Conservation (phyloP, 495 filamentous ascomycete species). For the Talaromyces proteolyticus region DNA sequence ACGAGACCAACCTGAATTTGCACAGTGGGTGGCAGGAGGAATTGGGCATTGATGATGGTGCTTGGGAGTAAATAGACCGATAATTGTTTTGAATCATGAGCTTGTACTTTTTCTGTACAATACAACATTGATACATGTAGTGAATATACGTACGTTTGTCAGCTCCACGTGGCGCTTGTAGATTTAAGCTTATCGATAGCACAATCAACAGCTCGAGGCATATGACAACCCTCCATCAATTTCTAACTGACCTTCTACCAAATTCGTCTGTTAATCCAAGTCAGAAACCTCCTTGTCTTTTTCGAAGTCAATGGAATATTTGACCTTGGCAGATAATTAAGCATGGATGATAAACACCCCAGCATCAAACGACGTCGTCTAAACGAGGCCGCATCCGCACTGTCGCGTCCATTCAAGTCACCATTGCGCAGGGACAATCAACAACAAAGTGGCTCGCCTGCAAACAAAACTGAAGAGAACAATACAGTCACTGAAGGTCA, state of each 20-base stretch:
- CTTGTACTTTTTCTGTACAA: background rate
- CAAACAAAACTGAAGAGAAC: no score
- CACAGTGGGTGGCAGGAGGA: conserved; percentile 69
- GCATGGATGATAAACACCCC: background rate
- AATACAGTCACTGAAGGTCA: no score
- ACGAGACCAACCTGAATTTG: conserved; percentile 65
- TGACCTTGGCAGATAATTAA: no score
- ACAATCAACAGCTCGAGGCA: no score
- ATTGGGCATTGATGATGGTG: conserved; percentile 56
- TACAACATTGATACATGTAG: background rate
- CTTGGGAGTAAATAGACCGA: conserved; percentile 10
- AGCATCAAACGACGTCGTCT: conserved; percentile 52
- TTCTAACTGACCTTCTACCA: background rate
- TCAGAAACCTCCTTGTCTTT: no score
- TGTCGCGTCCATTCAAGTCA: conserved; percentile 65
- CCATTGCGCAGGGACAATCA: conserved; percentile 41
- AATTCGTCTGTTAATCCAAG: no score
- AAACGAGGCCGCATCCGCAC: conserved; percentile 37
- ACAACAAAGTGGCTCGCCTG: no score
- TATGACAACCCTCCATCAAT: no score
- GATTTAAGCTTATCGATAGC: conserved; percentile 6
- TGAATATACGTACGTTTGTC: no score
- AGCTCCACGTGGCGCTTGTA: background rate
- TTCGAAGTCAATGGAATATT: background rate
- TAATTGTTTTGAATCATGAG: background rate